A percentile compares a stretch with the other conserved stretches of the same genome.
These are phyloP conservation scores for Phytophthora megakarya DNA, from an alignment of 352 stramenopile genomes.

Conservation along the genomic window DNA sequence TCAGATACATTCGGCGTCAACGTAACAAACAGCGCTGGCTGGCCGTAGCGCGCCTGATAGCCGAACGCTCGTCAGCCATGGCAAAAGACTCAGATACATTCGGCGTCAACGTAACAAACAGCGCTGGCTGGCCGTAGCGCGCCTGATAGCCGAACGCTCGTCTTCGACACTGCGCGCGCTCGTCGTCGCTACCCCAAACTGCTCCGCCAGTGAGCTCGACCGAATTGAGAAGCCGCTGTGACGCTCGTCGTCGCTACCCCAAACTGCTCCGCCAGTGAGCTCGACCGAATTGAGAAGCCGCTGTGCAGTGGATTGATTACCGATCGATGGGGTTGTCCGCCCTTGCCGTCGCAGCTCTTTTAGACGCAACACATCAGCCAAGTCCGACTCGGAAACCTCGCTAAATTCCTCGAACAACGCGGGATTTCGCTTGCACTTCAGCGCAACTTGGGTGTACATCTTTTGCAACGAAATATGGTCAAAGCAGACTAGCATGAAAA, in stretches of 20 bases:
- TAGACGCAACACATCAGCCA: too few species aligned
- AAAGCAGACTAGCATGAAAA: constrained; percentile 16
- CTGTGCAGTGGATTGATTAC: not conserved
- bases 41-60: constrained; percentile 8
- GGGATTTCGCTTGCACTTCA: constrained; percentile 1
- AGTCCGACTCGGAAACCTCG: too few species aligned
- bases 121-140: constrained; percentile 2
- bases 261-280: not conserved
- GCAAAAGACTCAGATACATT: constrained; percentile 8
- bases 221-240: too few species aligned
- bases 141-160: constrained; percentile 9
- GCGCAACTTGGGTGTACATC: constrained; percentile 8
- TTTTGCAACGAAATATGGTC: constrained; percentile 12
- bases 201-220: not conserved
- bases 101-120: constrained; percentile 15
- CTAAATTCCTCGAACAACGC: too few species aligned
- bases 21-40: constrained; percentile 10
- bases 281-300: constrained; percentile 7
- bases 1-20: constrained; percentile 11
- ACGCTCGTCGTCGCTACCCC: constrained; percentile 8
- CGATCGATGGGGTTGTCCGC: not conserved
- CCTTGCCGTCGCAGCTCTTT: not conserved
- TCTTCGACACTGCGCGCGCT: constrained; percentile 4
- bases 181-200: constrained; percentile 7
- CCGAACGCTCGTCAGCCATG: constrained; percentile 6